These are phyloP conservation scores for Salvia rosmarinus DNA, from an alignment of 257 asterid genomes.

Conservation along the genomic window DNA sequence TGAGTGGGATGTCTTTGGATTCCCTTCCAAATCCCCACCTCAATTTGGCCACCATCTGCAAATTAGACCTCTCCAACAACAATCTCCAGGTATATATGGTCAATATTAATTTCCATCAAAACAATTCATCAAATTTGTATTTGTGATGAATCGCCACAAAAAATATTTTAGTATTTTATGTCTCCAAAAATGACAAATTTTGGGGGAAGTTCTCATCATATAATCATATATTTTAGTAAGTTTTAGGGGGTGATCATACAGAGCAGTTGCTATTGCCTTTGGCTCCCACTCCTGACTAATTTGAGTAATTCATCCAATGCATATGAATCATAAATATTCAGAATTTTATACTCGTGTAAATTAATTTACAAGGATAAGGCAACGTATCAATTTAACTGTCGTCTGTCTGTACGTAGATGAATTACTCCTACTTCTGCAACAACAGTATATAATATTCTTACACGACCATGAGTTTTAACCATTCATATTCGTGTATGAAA, in stretches of 20 bases:
- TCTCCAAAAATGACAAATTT: too few species aligned
- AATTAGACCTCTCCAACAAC: slow-evolving; percentile 85
- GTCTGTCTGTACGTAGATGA: too few species aligned
- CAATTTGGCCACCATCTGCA: slow-evolving; percentile 63
- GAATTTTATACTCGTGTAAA: neutral
- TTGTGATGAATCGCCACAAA: too few species aligned
- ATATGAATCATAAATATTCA: neutral
- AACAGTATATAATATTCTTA: too few species aligned
- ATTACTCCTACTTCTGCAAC: too few species aligned
- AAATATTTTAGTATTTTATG: too few species aligned
- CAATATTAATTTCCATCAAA: too few species aligned
- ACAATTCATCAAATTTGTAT: too few species aligned
- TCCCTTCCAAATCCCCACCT: slow-evolving; percentile 55
- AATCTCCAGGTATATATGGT: slow-evolving; percentile 70
- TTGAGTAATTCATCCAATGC: too few species aligned
- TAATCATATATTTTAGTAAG: neutral
- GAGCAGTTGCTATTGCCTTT: too few species aligned
- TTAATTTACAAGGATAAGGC: neutral
- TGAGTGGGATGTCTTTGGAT: slow-evolving; percentile 76
- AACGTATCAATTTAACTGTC: neutral
- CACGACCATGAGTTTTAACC: neutral
- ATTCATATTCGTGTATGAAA: too few species aligned
- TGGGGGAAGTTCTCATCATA: neutral
- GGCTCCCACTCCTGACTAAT: too few species aligned
- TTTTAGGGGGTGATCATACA: neutral